A percentile compares a stretch with the other conserved stretches of the same genome.
phyloP scores from a whole-genome alignment of 1,139 yeast genomes.

The Candida sanyaensis region DNA sequence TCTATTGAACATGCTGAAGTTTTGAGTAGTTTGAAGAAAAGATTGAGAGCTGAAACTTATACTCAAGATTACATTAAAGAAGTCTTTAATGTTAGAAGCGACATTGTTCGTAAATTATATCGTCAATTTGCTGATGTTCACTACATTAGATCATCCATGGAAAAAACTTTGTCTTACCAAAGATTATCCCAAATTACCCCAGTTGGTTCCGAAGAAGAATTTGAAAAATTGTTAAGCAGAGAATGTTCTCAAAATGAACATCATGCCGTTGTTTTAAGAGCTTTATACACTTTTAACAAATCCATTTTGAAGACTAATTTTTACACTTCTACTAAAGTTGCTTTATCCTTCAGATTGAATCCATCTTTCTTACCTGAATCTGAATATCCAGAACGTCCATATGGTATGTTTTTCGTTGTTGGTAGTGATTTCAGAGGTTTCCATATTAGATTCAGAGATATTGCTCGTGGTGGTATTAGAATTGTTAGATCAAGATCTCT shows the following conservation, averaged over 20 bases:
- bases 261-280: conserved; percentile 78
- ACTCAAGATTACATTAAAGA: conserved; percentile 84
- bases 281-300: conserved; percentile 81
- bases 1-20: conserved; percentile 72
- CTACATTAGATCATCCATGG: conserved; percentile 72
- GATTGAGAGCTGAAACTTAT: conserved; percentile 91
- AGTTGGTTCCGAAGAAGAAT: conserved; percentile 74
- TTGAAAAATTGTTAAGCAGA: conserved; percentile 65
- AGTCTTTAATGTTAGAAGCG: conserved; percentile 69
- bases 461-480: conserved; percentile 98
- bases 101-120: conserved; percentile 78
- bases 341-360: conserved; percentile 86
- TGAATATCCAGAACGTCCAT: conserved; percentile 92
- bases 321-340: conserved; percentile 92
- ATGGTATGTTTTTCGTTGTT: conserved; percentile 92
- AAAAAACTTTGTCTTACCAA: conserved; percentile 87
- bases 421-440: conserved; percentile 98
- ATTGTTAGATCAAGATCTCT: conserved; percentile 85
- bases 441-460: conserved; percentile 95
- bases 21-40: conserved; percentile 77
- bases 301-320: conserved; percentile 91
- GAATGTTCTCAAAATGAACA: conserved; percentile 80
- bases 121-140: conserved; percentile 92
- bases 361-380: conserved; percentile 80
- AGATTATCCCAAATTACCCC: conserved; percentile 78